Conservation (phyloP, 2,329 filamentous ascomycete species). For the Penicillium frequentans region DNA sequence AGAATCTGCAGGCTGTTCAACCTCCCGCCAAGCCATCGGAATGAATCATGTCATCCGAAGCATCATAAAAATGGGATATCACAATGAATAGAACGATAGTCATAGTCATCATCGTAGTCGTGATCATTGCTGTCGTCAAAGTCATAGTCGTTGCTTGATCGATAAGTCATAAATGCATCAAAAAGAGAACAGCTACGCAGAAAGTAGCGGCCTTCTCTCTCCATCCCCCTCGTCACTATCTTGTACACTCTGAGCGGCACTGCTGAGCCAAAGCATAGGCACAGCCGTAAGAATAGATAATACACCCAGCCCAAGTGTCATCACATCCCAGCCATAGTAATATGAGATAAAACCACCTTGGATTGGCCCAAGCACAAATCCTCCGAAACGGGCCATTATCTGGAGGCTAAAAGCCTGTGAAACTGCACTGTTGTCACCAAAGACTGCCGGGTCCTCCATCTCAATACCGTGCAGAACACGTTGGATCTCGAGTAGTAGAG, state of each 20-base stretch:
- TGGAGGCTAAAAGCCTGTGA: constrained; percentile 65
- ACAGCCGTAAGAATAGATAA: constrained; percentile 3
- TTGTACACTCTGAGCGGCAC: neutral
- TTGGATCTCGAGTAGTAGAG: constrained; percentile 69
- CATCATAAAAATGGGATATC: neutral
- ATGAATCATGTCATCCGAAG: neutral
- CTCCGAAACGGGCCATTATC: constrained; percentile 59
- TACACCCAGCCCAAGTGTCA: constrained; percentile 27
- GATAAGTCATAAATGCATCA: neutral
- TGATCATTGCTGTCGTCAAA: neutral
- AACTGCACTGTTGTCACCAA: constrained; percentile 55
- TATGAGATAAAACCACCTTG: constrained; percentile 46
- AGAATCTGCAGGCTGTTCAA: neutral
- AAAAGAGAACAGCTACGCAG: neutral
- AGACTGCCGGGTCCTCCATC: constrained; percentile 66
- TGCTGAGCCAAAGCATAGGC: constrained; percentile 5
- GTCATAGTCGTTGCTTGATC: neutral
- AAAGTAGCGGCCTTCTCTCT: constrained; percentile 1
- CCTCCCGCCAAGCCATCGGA: neutral
- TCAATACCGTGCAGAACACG: constrained; percentile 54
- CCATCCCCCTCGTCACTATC: neutral
- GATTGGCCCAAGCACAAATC: constrained; percentile 60
- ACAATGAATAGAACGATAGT: neutral
- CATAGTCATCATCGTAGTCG: neutral
- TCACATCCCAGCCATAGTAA: constrained; percentile 26